phyloP scores from a whole-genome alignment of 306 rosid species.

The Trifolium pratense region DNA sequence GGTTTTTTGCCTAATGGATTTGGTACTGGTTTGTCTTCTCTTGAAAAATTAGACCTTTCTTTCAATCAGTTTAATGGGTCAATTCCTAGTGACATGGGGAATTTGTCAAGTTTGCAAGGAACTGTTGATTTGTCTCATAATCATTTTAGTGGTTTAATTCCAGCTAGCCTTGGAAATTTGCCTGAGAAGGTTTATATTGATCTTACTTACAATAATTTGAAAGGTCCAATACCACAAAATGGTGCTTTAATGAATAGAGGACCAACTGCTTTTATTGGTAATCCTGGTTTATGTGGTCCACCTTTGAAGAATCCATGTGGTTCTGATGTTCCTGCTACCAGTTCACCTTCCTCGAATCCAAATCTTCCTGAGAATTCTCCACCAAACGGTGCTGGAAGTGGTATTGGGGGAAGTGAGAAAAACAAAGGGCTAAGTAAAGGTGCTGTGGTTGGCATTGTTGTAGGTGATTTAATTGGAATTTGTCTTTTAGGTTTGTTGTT shows the following conservation, averaged over 20 bases:
- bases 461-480: conserved; percentile 82
- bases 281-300: conserved; percentile 90
- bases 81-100: conserved; percentile 82
- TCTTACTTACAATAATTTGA: conserved; percentile 79
- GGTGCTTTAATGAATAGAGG: conserved; percentile 99
- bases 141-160: conserved; percentile 78
- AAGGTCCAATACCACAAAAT: conserved; percentile 90
- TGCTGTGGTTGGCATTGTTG: conserved; percentile 75
- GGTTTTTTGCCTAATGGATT: conserved; percentile 71
- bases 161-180: conserved; percentile 84
- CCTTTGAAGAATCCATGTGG: conserved; percentile 92
- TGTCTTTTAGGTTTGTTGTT: conserved; percentile 86
- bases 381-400: conserved; percentile 48
- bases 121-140: conserved; percentile 95
- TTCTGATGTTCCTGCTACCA: conserved; percentile 56
- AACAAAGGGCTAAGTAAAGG: conserved; percentile 72
- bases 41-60: conserved; percentile 79
- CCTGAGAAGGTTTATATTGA: conserved; percentile 99
- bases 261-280: conserved; percentile 97
- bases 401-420: conserved; percentile 49
- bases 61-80: conserved; percentile 76
- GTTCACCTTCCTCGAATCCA: conserved; percentile 74
- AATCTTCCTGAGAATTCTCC: conserved; percentile 65
- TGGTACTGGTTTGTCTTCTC: conserved; percentile 62
- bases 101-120: conserved; percentile 81